Evolutionary conservation across 2,329 filamentous ascomycete genomes (phyloP), one percentile per base, ranked within the genome.

Genomic region (Geosmithia flava): DNA sequence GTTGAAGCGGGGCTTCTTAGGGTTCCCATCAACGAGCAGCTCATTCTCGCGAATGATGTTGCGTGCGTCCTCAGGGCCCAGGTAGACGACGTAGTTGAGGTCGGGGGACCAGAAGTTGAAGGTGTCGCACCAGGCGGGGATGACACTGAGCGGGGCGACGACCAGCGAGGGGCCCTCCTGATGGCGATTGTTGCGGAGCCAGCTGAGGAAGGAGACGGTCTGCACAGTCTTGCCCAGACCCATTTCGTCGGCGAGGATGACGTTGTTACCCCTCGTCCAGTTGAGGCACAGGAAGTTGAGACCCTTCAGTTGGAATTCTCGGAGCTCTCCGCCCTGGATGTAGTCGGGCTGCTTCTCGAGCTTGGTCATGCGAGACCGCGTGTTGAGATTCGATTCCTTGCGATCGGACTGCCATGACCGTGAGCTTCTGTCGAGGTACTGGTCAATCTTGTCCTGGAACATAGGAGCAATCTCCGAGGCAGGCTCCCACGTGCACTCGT

Each of bases 231-330:
- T 98, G 27, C 93, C 93, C 15, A 98, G 75, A 57, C 93, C 93
- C 93, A 98, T 98, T 67, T 98, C 93, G 62, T 98, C 93, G 45
- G 93, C 93, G 47, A 98, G 76, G 57, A 98, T 96, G 59, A 97
- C 93, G 57, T 97, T 98, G 64, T 93, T 93, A 48, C 81, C 83
- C 58, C 85, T 83, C 47, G 86, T 87, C 94, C 94, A 98, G 66
- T 97, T 95, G 66, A 95, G 88, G 44, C 87, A 87, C 53, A 98
- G 72, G 65, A 96, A 98, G 68, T 97, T 97, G 51, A 98, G 72
- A 29, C 94, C 93, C 54, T 85, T 87, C 57, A 97, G 76, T 66
- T 98, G 94, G 62, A 98, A 98, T 53, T 90, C 83, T 55, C 93
- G 83, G 47, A 98, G 77, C 63, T 93, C 80, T 42, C 93, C 93